Conservation (phyloP, 2,329 filamentous ascomycete species). For the Grosmannia huntii region DNA sequence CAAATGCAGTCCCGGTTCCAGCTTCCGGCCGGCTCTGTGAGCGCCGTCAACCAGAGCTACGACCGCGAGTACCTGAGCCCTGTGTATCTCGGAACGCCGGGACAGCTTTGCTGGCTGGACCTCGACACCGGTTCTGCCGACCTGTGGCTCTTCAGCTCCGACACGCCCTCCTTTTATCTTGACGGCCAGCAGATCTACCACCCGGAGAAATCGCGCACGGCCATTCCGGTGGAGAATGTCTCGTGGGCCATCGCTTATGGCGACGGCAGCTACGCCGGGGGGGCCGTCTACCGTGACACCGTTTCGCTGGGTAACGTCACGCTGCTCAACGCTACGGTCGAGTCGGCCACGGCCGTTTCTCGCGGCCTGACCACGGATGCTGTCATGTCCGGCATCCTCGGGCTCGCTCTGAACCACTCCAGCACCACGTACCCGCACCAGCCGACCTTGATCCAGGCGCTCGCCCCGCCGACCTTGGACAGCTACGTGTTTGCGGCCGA, state of each 20-base stretch:
- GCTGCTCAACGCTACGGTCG: conserved; percentile 32
- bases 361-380: conserved; percentile 27
- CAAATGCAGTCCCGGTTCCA: conserved; percentile 2
- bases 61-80: conserved; percentile 49
- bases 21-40: conserved; percentile 11
- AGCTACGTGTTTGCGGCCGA: conserved; percentile 36
- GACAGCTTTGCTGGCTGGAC: conserved; percentile 49
- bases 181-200: conserved; percentile 32
- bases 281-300: conserved; percentile 38
- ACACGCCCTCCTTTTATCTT: conserved; percentile 31
- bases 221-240: conserved; percentile 26
- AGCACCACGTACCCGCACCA: conserved; percentile 30
- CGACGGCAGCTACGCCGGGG: conserved; percentile 30
- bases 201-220: conserved; percentile 31
- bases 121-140: conserved; percentile 55
- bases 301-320: conserved; percentile 31
- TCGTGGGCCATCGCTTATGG: conserved; percentile 37
- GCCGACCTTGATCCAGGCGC: conserved; percentile 30
- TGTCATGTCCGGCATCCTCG: conserved; percentile 37
- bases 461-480: conserved; percentile 27
- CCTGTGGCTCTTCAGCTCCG: conserved; percentile 46
- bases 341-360: conserved; percentile 31
- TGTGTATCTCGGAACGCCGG: conserved; percentile 45
- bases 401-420: conserved; percentile 33
- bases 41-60: conserved; percentile 19